Percentiles rank a stretch among this genome's conserved stretches.
Evolutionary conservation across 2,329 filamentous ascomycete species (phyloP).

Genomic region (Coniochaeta sp.): DNA sequence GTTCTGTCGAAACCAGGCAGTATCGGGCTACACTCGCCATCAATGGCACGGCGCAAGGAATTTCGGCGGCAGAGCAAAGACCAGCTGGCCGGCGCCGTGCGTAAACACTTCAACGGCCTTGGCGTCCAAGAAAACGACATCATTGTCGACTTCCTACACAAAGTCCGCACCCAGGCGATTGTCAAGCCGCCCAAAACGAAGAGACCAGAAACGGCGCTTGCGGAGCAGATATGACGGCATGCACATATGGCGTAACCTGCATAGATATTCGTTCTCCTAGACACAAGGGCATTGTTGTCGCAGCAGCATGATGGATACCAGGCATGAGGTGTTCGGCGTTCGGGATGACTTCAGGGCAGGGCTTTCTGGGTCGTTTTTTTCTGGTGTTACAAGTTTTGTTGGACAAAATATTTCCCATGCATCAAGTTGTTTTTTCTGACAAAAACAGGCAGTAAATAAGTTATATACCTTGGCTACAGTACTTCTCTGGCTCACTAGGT

Average conservation of each 20-base stretch:
- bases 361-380: background rate
- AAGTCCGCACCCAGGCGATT: constrained; percentile 50
- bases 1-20: constrained; percentile 53
- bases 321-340: background rate
- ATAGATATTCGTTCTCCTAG: background rate
- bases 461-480: background rate
- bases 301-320: background rate
- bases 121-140: constrained; percentile 77
- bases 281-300: background rate
- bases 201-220: background rate
- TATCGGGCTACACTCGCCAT: constrained; percentile 67
- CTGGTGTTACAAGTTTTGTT: too few relatives aligned
- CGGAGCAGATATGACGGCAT: background rate
- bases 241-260: background rate
- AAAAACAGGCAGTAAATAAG: background rate
- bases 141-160: constrained; percentile 72
- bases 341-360: background rate
- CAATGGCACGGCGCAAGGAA: constrained; percentile 60
- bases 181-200: constrained; percentile 22
- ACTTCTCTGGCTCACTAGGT: background rate
- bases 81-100: constrained; percentile 61
- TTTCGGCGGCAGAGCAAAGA: constrained; percentile 64
- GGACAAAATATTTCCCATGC: too few relatives aligned
- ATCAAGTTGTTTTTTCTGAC: too few relatives aligned
- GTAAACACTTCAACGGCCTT: constrained; percentile 77